Base-by-base conservation (phyloP, 371 early-diverging fungal genomes). In the Choanephora cucurbitarum region DNA sequence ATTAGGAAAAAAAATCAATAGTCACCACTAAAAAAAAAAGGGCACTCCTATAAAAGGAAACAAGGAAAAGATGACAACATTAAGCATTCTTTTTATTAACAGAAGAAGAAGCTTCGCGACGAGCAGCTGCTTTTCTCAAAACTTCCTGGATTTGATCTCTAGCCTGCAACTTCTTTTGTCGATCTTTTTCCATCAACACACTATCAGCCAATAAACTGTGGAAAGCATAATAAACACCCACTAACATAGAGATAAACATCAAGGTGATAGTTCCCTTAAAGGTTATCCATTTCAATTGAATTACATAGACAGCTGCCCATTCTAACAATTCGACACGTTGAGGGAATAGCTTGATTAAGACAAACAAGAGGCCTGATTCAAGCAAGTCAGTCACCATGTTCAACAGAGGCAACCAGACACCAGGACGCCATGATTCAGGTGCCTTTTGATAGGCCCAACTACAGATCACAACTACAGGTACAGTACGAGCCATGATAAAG, bases 171-270 rank as follows among this genome's bases (percentile, higher is more conserved):
- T 55, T 58, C 18, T 70, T 52, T 45, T 61, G 49, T 19, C 64
- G 57, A 49, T 75, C 78, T 17, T 69, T 72, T 28, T 72, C 67
- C 60, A 78, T 44, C 56, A 74, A 43, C 0, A 78, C 75, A 52
- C 75, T 74, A 23, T 74, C 70, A 1, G 73, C 66, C 46, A 78
- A 60, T 14, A 78, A 24, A 18, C 63, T 44, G 49, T 78, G 78
- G 66, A 78, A 78, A 7, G 60, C 59, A 47, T 65, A 68, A 52
- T 74, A 78, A 28, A 78, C 67, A 44, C 69, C 78, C 11, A 66
- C 69, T 23, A 72, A 57, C 33, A 72, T 32, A 19, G 68, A 60
- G 3, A 72, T 23, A 44, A 50, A 66, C 22, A 72, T 39, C 13
- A 70, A 19, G 0, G 45, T 66, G 28, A 72, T 46, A 1, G 72